A percentile compares a stretch with the other conserved stretches of the same genome.
Conservation (phyloP, 2,329 filamentous ascomycete species). For the Curvularia verruculosa region DNA sequence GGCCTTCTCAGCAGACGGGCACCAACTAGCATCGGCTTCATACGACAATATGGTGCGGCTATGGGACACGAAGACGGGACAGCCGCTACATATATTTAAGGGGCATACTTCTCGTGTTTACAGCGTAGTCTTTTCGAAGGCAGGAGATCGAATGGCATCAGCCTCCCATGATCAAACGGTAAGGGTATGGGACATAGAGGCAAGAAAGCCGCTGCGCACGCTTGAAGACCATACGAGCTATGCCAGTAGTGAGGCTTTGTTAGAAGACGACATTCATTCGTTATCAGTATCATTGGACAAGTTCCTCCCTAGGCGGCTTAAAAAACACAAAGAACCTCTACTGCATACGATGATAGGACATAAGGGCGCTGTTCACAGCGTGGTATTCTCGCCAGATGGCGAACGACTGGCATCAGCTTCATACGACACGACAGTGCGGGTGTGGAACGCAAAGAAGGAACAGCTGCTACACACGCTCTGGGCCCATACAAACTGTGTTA, state of each 20-base stretch:
- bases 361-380: slow-evolving; percentile 21
- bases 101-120: not conserved
- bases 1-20: not conserved
- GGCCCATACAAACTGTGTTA: slow-evolving; percentile 5
- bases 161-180: not conserved
- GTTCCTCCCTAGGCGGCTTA: no score
- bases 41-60: not conserved
- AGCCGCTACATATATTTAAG: not conserved
- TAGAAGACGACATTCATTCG: no score
- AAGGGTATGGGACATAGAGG: not conserved
- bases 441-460: slow-evolving; percentile 12
- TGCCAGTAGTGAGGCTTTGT: no score
- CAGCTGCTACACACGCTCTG: slow-evolving; percentile 14
- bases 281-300: no score
- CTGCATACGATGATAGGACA: no score
- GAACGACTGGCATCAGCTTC: slow-evolving; percentile 14
- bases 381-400: slow-evolving; percentile 33
- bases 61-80: not conserved
- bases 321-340: no score
- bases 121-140: not conserved
- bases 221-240: slow-evolving; percentile 33
- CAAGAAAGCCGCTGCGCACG: slow-evolving; percentile 22
- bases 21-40: not conserved
- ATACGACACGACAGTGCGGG: not conserved
- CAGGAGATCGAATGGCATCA: not conserved